Evolutionary conservation across 208 protist genomes (phyloP).

Genomic region (Trypanosoma rangeli): DNA sequence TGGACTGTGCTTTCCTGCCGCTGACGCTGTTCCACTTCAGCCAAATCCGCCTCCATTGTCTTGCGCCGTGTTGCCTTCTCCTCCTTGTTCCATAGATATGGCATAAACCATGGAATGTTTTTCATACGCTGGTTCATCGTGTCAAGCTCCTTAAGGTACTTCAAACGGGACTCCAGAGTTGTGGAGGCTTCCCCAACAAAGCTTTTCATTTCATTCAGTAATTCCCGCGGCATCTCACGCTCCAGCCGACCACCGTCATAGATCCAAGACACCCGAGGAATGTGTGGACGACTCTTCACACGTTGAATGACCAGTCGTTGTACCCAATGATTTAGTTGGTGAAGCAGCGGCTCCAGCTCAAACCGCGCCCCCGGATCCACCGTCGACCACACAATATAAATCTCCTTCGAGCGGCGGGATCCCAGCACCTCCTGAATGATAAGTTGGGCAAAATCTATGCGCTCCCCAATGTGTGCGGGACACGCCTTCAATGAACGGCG

Average conservation of each 20-base stretch:
- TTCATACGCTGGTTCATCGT: conserved; percentile 91
- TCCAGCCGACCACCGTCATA: conserved; percentile 81
- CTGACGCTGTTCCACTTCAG: conserved; percentile 64
- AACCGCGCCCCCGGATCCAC: conserved; percentile 85
- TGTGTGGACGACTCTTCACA: conserved; percentile 80
- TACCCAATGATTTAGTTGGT: conserved; percentile 88
- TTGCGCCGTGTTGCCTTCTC: conserved; percentile 72
- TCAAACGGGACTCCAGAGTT: conserved; percentile 80
- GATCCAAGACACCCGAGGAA: conserved; percentile 85
- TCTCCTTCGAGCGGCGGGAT: conserved; percentile 78
- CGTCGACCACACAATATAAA: conserved; percentile 92
- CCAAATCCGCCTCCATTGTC: conserved; percentile 72
- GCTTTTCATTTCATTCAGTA: conserved; percentile 70
- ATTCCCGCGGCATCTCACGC: conserved; percentile 71
- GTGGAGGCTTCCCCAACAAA: conserved; percentile 63
- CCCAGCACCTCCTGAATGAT: conserved; percentile 87
- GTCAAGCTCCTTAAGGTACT: conserved; percentile 90
- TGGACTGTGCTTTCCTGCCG: not conserved
- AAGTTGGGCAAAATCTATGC: conserved; percentile 91
- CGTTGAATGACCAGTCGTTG: conserved; percentile 75
- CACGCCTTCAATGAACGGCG: conserved; percentile 80
- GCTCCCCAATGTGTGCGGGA: conserved; percentile 82
- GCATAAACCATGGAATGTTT: conserved; percentile 92
- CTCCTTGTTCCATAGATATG: conserved; percentile 92
- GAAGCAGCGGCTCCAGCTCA: conserved; percentile 82